Conservation (phyloP, 2,329 filamentous ascomycete species). For the Thelonectria rubi region DNA sequence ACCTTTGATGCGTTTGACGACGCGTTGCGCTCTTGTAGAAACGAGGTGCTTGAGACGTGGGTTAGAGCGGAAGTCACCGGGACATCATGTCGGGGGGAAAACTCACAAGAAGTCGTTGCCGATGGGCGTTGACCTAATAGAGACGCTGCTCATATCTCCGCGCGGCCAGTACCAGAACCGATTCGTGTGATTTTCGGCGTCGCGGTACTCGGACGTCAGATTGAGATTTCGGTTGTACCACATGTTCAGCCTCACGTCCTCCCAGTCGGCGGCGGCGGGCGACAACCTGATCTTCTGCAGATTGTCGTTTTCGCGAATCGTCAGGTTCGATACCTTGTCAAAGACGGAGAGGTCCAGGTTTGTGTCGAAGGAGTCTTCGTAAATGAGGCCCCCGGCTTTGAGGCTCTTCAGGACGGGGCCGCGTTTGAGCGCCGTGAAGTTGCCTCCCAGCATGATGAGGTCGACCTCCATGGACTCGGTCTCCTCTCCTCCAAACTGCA, state of each 20-base stretch:
- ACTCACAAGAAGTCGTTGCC: constrained; percentile 26
- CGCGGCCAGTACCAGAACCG: constrained; percentile 26
- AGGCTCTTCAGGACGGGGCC: not conserved
- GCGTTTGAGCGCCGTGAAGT: not conserved
- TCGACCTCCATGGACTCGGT: not conserved
- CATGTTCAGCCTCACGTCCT: constrained; percentile 1
- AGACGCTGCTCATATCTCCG: constrained; percentile 7
- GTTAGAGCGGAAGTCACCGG: not conserved
- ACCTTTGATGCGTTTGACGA: constrained; percentile 12
- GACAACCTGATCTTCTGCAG: constrained; percentile 10
- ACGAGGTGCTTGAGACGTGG: constrained; percentile 8
- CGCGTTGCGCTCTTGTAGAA: not conserved
- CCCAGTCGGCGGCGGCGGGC: constrained; percentile 13
- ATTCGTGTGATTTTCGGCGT: not conserved
- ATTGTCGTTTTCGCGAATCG: not conserved
- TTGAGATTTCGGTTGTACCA: not conserved
- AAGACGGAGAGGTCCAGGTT: not conserved
- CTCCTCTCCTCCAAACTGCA: not conserved
- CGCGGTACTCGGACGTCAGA: constrained; percentile 24
- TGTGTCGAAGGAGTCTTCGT: not conserved
- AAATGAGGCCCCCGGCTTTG: not conserved
- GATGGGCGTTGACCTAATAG: not conserved
- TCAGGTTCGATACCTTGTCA: not conserved
- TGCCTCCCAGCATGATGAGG: not conserved
- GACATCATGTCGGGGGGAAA: not conserved